These are phyloP conservation scores for Claviceps sp. DNA, from an alignment of 2,329 filamentous ascomycete species.

Conservation along the genomic window DNA sequence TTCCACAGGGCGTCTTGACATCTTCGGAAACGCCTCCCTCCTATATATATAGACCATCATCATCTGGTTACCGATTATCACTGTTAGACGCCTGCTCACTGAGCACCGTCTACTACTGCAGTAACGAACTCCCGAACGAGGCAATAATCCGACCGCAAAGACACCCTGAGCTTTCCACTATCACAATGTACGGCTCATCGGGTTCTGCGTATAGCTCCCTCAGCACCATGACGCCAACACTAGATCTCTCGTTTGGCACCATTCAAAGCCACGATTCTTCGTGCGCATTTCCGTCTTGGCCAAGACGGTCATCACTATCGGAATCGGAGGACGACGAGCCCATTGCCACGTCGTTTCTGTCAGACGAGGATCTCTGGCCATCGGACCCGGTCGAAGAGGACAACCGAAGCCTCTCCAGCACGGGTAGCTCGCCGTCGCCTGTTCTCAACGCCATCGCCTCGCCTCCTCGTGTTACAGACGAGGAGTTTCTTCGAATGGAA, in stretches of 20 bases:
- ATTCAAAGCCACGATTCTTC: conserved; percentile 27
- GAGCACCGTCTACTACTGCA: background rate
- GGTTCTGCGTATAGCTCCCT: conserved; percentile 32
- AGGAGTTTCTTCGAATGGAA: conserved; percentile 36
- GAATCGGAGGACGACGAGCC: conserved; percentile 26
- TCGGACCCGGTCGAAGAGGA: conserved; percentile 38
- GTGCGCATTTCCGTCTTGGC: conserved; percentile 48
- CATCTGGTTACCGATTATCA: background rate
- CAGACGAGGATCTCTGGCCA: conserved; percentile 50
- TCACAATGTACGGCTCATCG: conserved; percentile 30
- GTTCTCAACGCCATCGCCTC: conserved; percentile 12
- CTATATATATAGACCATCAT: background rate
- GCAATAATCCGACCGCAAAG: background rate
- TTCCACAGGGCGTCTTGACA: background rate
- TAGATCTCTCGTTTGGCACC: conserved; percentile 31
- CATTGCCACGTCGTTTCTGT: conserved; percentile 42
- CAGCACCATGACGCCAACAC: conserved; percentile 27
- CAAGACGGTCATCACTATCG: conserved; percentile 37
- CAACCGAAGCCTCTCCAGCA: conserved; percentile 31
- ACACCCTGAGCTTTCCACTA: background rate
- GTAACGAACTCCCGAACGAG: background rate
- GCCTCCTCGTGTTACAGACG: conserved; percentile 28
- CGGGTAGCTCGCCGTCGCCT: conserved; percentile 26
- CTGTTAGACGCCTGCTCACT: background rate
- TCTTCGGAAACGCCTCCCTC: background rate